Evolutionary conservation across 2,329 filamentous ascomycete genomes (phyloP), one percentile per base, ranked within the genome.

Genomic region (Shiraia sp.): DNA sequence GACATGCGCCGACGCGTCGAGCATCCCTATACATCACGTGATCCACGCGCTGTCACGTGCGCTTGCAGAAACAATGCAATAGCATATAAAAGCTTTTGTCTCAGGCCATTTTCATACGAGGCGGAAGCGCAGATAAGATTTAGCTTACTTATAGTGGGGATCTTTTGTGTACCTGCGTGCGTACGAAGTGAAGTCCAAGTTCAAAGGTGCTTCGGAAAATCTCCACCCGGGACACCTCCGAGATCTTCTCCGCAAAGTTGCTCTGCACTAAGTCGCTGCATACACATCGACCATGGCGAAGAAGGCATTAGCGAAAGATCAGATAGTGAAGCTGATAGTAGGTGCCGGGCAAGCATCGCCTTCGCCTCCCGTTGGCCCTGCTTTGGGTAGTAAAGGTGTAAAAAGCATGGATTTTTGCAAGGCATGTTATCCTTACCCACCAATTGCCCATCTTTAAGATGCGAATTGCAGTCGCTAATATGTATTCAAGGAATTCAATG

Each of bases 321-420:
- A 68, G 41, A 85, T 97, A 46, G 91, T 99, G 69, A 99, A 97
- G 77, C 82, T 99, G 71, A 95, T 99, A 57, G 93, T 99, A 49
- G 93, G 92, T 61, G 93, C 93, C 42, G 93, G 93, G 17, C 90
- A 96, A 72, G 93, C 93, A 46, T 92, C 86, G 63, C 93, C 93
- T 22, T 95, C 90, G 73, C 93, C 93, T 24, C 93, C 93, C 4
- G 91, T 99, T 63, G 93, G 93, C 78, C 93, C 93, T 44, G 93
- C 93, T 39, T 81, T 99, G 54, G 93, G 93, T 75, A 92, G 86
- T 71, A 97, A 96, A 78, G 93, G 93, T 78, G 88, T 99, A 50
- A 99, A 99, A 78, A 95, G 88, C 44, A 99, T 99, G 86, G 93
- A 99, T 74, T 99, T 97, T 71, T 97, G 93, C 83, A 97, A 97